These are phyloP conservation scores for Theobroma grandiflorum DNA, from an alignment of 441 rosid genomes.

Conservation along the genomic window DNA sequence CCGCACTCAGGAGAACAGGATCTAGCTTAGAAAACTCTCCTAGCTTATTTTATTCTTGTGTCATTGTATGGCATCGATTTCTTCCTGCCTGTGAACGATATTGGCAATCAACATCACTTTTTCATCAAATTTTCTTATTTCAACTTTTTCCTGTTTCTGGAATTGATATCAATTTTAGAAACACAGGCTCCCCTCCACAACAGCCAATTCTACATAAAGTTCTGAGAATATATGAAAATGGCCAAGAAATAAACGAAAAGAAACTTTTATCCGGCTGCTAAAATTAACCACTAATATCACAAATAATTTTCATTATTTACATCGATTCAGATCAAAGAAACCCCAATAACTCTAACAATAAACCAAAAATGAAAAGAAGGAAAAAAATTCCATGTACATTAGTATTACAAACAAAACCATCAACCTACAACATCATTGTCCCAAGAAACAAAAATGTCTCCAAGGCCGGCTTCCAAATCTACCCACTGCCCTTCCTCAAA, in stretches of 20 bases:
- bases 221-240: background rate
- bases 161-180: background rate
- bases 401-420: constrained; percentile 51
- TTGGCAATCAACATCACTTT: background rate
- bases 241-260: background rate
- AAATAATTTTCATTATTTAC: background rate
- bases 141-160: background rate
- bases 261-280: background rate
- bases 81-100: background rate
- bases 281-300: constrained; percentile 5
- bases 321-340: constrained; percentile 2
- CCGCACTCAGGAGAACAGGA: background rate
- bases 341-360: constrained; percentile 5
- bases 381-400: background rate
- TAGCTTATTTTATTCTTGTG: background rate
- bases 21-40: background rate
- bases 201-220: background rate
- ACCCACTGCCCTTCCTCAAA: constrained; percentile 71
- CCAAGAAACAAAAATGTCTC: constrained; percentile 75
- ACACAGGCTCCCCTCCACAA: background rate
- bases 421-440: constrained; percentile 41
- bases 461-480: constrained; percentile 65
- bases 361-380: background rate
- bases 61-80: background rate
- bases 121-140: background rate